Percentiles rank a stretch among this genome's conserved stretches.
phyloP scores from a whole-genome alignment of 306 rosid genomes.

The Medicago arabica region DNA sequence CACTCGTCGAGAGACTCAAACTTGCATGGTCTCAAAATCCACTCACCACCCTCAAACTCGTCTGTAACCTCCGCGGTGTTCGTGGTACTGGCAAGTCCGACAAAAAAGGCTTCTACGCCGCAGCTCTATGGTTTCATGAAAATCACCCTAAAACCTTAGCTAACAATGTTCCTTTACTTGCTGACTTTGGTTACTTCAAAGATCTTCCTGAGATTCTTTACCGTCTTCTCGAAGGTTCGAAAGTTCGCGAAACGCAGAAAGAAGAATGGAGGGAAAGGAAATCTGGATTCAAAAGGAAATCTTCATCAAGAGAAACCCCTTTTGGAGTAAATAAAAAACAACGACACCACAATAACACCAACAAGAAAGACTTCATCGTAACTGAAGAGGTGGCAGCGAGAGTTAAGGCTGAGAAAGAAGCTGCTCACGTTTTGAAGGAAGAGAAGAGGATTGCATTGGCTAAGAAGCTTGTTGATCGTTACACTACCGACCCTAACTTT shows the following conservation, averaged over 20 bases:
- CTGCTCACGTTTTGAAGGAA: constrained; percentile 48
- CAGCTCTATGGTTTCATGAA: constrained; percentile 65
- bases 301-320: background rate
- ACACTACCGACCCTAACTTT: constrained; percentile 30
- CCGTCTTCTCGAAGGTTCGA: constrained; percentile 60
- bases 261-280: constrained; percentile 33
- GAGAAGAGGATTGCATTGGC: constrained; percentile 38
- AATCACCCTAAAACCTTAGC: constrained; percentile 75
- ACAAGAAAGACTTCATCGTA: background rate
- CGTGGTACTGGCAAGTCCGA: constrained; percentile 79
- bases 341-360: background rate
- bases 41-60: constrained; percentile 65
- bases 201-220: constrained; percentile 78
- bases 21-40: constrained; percentile 58
- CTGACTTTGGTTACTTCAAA: constrained; percentile 71
- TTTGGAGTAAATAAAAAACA: constrained; percentile 2
- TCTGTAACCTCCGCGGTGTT: constrained; percentile 70
- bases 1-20: constrained; percentile 39
- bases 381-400: constrained; percentile 8
- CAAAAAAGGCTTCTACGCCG: constrained; percentile 50
- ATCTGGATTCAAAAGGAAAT: background rate
- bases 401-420: constrained; percentile 41
- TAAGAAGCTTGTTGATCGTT: background rate
- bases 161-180: constrained; percentile 55
- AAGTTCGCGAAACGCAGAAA: constrained; percentile 46